A percentile compares a stretch with the other conserved stretches of the same genome.
Evolutionary conservation across 176 grass and related monocot species (phyloP).

Genomic region (Aegilops speltoides): DNA sequence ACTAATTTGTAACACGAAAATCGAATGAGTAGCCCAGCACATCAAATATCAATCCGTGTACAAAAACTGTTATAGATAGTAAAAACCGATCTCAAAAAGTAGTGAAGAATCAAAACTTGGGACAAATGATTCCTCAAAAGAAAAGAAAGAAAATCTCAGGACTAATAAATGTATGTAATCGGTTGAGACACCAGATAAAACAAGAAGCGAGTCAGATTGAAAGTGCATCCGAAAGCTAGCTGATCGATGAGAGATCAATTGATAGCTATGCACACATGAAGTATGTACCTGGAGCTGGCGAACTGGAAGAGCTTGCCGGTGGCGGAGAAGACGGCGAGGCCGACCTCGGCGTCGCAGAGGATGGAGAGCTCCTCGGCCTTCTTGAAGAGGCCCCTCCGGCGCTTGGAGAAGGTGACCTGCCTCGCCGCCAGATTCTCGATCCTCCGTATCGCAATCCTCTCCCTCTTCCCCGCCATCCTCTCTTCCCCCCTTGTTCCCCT

Average conservation of each 20-base stretch:
- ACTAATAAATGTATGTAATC: background rate
- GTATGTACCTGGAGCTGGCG: constrained; percentile 57
- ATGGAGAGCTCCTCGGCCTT: constrained; percentile 85
- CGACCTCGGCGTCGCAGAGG: constrained; percentile 81
- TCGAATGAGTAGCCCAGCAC: background rate
- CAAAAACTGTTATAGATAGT: background rate
- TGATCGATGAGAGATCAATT: background rate
- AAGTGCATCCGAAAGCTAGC: background rate
- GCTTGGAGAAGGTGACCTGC: constrained; percentile 92
- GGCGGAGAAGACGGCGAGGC: constrained; percentile 77
- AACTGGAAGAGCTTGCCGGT: constrained; percentile 69
- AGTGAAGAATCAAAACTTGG: background rate
- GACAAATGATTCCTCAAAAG: background rate
- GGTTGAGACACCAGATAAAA: background rate
- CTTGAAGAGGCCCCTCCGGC: constrained; percentile 78
- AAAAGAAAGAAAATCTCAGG: background rate
- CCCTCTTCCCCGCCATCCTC: constrained; percentile 62
- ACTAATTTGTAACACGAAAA: background rate
- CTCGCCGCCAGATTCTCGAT: constrained; percentile 67
- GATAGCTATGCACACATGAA: background rate
- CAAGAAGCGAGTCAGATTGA: background rate
- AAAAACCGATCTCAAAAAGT: constrained; percentile 3
- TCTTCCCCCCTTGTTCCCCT: background rate
- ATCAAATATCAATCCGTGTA: constrained; percentile 8
- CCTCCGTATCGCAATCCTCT: constrained; percentile 70